Evolutionary conservation across 805 yeast genomes (phyloP).

Genomic region (Starmerella geochares): DNA sequence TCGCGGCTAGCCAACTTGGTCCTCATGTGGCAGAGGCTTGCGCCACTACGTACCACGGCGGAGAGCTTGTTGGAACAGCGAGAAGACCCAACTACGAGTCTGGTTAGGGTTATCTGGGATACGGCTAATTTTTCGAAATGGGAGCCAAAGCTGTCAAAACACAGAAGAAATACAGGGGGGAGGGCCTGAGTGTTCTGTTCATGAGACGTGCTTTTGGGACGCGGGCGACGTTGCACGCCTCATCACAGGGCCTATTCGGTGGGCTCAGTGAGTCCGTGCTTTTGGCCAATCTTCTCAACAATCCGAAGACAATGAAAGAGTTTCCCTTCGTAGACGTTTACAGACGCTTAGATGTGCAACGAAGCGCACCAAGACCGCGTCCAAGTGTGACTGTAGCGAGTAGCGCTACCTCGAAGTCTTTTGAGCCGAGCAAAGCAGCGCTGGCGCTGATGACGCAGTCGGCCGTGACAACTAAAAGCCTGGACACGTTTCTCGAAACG

Average conservation of each 20-base stretch:
- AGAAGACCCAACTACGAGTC: neutral
- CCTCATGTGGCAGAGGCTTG: neutral
- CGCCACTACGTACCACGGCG: neutral
- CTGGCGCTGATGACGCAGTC: constrained; percentile 16
- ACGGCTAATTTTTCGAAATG: neutral
- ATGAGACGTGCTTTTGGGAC: neutral
- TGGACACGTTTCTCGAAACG: constrained; percentile 23
- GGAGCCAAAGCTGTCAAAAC: neutral
- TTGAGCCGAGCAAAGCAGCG: constrained; percentile 10
- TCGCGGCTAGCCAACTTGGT: no score
- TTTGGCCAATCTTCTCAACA: constrained; percentile 4
- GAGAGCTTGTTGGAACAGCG: neutral
- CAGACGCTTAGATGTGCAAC: neutral
- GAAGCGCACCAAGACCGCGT: neutral
- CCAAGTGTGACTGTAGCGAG: neutral
- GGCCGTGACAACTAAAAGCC: constrained; percentile 21
- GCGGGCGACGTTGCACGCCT: neutral
- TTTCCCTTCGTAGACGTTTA: constrained; percentile 10
- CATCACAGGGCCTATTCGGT: neutral
- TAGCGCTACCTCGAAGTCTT: neutral
- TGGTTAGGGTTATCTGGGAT: neutral
- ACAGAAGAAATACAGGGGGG: no score
- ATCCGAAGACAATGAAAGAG: neutral
- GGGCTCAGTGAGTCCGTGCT: neutral
- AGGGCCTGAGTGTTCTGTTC: neutral